phyloP scores from a whole-genome alignment of 768 basidiomycete species.

The Mrakia blollopis region DNA sequence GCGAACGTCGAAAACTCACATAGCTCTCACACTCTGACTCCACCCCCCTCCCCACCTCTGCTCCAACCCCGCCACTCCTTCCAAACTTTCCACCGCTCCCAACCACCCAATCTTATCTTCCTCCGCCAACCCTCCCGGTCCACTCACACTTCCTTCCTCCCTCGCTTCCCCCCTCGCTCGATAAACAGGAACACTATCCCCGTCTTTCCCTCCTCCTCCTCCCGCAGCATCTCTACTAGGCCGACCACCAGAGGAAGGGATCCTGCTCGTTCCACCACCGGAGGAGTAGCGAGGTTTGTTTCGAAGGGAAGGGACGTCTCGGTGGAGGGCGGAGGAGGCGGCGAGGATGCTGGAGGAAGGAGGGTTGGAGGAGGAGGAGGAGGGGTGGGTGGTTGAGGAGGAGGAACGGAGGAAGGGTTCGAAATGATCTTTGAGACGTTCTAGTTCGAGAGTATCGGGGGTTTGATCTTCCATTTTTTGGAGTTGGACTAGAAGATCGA shows the following conservation, averaged over 20 bases:
- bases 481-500: slow-evolving; percentile 62
- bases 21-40: slow-evolving; percentile 60
- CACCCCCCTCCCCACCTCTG: slow-evolving; percentile 79
- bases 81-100: slow-evolving; percentile 54
- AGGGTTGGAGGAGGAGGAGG: neutral
- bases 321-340: slow-evolving; percentile 24
- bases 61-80: slow-evolving; percentile 59
- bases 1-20: slow-evolving; percentile 49
- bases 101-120: slow-evolving; percentile 63
- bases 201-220: slow-evolving; percentile 1
- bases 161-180: neutral
- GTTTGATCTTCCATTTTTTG: slow-evolving; percentile 85
- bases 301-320: slow-evolving; percentile 14
- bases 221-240: neutral
- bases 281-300: slow-evolving; percentile 11
- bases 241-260: neutral
- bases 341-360: slow-evolving; percentile 23
- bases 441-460: slow-evolving; percentile 81
- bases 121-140: slow-evolving; percentile 30
- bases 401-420: slow-evolving; percentile 75
- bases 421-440: slow-evolving; percentile 92
- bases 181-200: slow-evolving; percentile 15
- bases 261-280: neutral
- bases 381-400: slow-evolving; percentile 33
- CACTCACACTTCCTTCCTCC: neutral